Evolutionary conservation across 306 rosid genomes (phyloP).

Genomic region (Fagus sylvatica): DNA sequence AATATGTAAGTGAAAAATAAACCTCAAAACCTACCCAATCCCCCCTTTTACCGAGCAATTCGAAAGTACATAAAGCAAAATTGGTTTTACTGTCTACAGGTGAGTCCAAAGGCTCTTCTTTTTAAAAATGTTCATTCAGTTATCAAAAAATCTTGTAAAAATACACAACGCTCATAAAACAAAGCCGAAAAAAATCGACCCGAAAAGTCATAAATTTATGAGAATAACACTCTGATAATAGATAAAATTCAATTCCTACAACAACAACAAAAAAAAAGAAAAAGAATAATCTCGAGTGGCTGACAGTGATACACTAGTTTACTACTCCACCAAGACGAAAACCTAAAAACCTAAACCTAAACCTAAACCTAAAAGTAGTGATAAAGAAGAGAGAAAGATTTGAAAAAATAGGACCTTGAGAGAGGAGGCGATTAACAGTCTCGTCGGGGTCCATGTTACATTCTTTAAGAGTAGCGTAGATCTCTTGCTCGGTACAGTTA

Average conservation of each 20-base stretch:
- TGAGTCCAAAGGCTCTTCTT: too few species aligned
- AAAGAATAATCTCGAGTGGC: too few species aligned
- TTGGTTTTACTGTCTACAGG: too few species aligned
- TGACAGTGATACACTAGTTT: too few species aligned
- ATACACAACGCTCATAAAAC: background rate
- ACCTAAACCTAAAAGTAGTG: too few species aligned
- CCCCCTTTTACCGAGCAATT: background rate
- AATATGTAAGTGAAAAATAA: background rate
- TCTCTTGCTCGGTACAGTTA: slow-evolving; percentile 89
- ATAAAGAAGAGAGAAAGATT: background rate
- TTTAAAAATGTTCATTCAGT: too few species aligned
- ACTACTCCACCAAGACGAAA: too few species aligned
- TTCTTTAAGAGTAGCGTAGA: slow-evolving; percentile 88
- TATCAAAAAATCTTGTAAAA: background rate
- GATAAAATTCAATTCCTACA: too few species aligned
- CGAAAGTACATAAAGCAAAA: too few species aligned
- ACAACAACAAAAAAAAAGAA: too few species aligned
- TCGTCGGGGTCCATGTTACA: slow-evolving; percentile 99
- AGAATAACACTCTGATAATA: too few species aligned
- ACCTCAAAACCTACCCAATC: background rate
- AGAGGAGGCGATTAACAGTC: slow-evolving; percentile 96
- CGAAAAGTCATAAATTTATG: background rate
- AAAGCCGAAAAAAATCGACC: background rate
- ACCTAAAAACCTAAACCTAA: too few species aligned
- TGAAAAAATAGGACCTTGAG: slow-evolving; percentile 62